These are phyloP conservation scores for Verticillium nonalfalfae DNA, from an alignment of 2,329 filamentous ascomycete species.

Conservation along the genomic window DNA sequence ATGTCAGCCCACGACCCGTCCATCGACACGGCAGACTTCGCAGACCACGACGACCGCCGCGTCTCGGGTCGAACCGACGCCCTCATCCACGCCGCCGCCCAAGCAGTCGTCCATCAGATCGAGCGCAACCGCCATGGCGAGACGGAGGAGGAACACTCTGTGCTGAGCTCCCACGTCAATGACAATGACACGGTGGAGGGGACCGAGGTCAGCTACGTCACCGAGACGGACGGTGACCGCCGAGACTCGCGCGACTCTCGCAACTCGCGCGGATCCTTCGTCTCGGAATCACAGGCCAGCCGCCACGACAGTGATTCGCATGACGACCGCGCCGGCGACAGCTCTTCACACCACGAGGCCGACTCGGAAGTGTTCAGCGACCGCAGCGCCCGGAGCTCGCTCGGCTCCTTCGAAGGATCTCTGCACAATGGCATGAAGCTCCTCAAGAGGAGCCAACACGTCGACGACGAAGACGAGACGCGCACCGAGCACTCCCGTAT, in stretches of 20 bases:
- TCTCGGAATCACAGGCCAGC: conserved; percentile 4
- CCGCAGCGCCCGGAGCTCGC: conserved; percentile 49
- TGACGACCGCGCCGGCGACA: conserved; percentile 29
- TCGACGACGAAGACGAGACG: conserved; percentile 26
- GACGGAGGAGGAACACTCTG: conserved; percentile 16
- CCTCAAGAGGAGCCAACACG: conserved; percentile 13
- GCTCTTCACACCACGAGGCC: conserved; percentile 43
- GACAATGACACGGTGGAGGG: conserved; percentile 17
- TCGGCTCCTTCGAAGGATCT: conserved; percentile 37
- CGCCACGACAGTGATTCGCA: conserved; percentile 5
- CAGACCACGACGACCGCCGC: conserved; percentile 16
- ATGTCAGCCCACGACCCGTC: conserved; percentile 5
- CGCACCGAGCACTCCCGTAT: conserved; percentile 30
- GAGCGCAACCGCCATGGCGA: conserved; percentile 24
- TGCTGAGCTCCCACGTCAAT: conserved; percentile 22
- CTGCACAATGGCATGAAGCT: conserved; percentile 5
- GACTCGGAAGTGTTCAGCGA: conserved; percentile 56
- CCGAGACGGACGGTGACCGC: conserved; percentile 14
- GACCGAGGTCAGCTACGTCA: conserved; percentile 18
- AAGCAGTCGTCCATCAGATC: conserved; percentile 42
- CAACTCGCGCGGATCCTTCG: conserved; percentile 2
- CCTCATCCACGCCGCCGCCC: conserved; percentile 45
- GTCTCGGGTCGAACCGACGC: conserved; percentile 40
- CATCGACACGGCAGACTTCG: background rate
- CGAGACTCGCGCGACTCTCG: background rate